Evolutionary conservation across 1,139 yeast genomes (phyloP).

Genomic region (Lodderomyces parapsilosis): DNA sequence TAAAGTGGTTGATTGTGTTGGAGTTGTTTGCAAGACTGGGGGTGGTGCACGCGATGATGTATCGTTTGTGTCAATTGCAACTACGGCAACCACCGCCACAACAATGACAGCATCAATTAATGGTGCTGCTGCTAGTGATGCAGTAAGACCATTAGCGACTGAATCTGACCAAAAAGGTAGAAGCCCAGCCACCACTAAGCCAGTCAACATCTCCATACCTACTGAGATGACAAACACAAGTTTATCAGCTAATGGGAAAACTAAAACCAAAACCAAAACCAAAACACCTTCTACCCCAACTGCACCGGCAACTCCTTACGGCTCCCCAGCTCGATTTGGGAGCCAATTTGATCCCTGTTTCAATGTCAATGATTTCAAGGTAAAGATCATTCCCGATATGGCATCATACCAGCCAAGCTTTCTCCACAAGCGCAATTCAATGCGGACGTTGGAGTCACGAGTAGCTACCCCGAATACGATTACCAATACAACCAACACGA

Average conservation of each 20-base stretch:
- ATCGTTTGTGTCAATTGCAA: neutral
- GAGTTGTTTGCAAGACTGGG: no score
- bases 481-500: conserved; percentile 1
- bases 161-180: neutral
- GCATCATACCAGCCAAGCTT: conserved; percentile 4
- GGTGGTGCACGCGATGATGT: no score
- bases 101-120: conserved; percentile 4
- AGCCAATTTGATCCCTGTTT: conserved; percentile 2
- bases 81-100: conserved; percentile 4
- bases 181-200: neutral
- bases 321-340: neutral
- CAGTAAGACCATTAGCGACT: neutral
- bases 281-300: no score
- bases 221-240: no score
- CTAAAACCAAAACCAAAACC: no score
- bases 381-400: conserved; percentile 1
- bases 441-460: conserved; percentile 1
- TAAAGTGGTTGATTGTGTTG: neutral
- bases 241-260: no score
- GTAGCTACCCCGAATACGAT: conserved; percentile 1
- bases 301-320: neutral
- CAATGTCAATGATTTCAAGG: neutral
- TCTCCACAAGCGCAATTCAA: neutral
- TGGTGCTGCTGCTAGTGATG: neutral
- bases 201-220: no score